Evolutionary conservation across 225 moss, liverwort and hornwort genomes (phyloP).

Genomic region (Straminergon stramineum): DNA sequence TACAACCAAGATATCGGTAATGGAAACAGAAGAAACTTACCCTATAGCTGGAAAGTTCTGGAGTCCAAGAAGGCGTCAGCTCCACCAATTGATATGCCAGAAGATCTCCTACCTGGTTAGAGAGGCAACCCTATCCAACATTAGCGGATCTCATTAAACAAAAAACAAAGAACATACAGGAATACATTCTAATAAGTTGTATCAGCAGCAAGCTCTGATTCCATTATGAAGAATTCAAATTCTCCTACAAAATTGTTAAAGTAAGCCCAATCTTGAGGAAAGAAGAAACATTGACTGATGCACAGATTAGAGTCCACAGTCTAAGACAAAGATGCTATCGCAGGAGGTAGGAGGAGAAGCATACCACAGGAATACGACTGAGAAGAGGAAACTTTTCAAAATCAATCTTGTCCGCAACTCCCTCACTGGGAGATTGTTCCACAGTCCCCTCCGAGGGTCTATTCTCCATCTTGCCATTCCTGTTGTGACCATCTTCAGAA

Average conservation of each 20-base stretch:
- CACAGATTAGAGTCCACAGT: neutral
- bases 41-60: slow-evolving; percentile 72
- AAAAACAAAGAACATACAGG: neutral
- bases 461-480: slow-evolving; percentile 5
- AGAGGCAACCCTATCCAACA: neutral
- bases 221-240: neutral
- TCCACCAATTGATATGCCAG: slow-evolving; percentile 90
- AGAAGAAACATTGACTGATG: neutral
- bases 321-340: neutral
- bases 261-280: neutral
- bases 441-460: slow-evolving; percentile 2
- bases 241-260: neutral
- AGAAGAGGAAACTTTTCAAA: slow-evolving; percentile 53
- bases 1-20: neutral
- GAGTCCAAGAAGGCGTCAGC: slow-evolving; percentile 84
- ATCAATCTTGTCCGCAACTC: neutral
- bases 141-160: neutral
- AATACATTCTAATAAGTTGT: neutral
- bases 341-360: neutral
- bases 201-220: neutral
- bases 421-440: neutral
- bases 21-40: slow-evolving; percentile 21
- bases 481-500: slow-evolving; percentile 15
- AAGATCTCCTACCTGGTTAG: slow-evolving; percentile 64
- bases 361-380: slow-evolving; percentile 50